Evolutionary conservation across 1,284 basidiomycete species (phyloP), one percentile per base, ranked within the genome.

Genomic region (Sanghuangporus weigelae): DNA sequence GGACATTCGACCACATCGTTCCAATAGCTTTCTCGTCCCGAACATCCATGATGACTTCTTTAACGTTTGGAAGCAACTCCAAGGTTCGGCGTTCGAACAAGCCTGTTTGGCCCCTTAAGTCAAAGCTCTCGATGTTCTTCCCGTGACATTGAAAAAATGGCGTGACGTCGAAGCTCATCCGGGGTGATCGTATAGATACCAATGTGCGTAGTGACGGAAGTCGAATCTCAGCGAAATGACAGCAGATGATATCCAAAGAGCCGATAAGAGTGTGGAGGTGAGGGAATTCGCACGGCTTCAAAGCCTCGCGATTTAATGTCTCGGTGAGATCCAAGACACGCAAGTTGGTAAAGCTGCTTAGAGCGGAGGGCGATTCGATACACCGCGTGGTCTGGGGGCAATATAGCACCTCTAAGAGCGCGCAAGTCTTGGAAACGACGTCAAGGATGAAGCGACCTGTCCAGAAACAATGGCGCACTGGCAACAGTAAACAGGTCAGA

Each of bases 81-180:
- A 62, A 26, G 11, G 23, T 31, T n/a, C 44, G 7, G 8, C 23
- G 23, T 16, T 10, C 31, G 26, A 31, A 21, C 19, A n/a, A 38
- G 26, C 26, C 26, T 31, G 26, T 5, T 21, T n/a, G 14, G 46
- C 26, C 44, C n/a, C 21, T 31, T 5, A 49, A 12, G 7, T 62
- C 61, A 7, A 62, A 21, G 19, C 42, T 31, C 23, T 11, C 21
- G 3, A 62, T 50, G 7, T 57, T 48, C 31, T 36, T 23, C 21
- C 61, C 54, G 50, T 57, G 61, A 19, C 19, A 36, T 23, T 16
- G 23, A 35, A 62, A 62, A 42, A 62, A 62, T 23, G 21, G n/a
- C 10, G 4, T 40, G 0, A 57, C 14, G 44, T 16, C 6, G 8
- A 6, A 31, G 7, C 5, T 12, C 1, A 1, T n/a, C 3, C 5